A percentile compares a stretch with the other conserved stretches of the same genome.
Evolutionary conservation across 805 yeast genomes (phyloP).

Genomic region (Lachancea quebecensis): DNA sequence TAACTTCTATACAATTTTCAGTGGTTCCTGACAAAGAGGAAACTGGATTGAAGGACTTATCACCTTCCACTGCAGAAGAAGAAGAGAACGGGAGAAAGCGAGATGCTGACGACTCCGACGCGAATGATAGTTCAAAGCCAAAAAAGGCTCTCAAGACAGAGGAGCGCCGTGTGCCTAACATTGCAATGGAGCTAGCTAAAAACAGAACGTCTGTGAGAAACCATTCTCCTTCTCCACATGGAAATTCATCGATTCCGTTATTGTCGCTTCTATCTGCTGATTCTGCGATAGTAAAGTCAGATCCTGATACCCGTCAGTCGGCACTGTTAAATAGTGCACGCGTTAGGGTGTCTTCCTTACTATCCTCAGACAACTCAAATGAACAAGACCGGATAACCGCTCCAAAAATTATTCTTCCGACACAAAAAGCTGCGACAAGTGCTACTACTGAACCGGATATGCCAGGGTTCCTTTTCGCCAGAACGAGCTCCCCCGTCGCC

Average conservation of each 20-base stretch:
- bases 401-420: slow-evolving; percentile 21
- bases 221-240: slow-evolving; percentile 10
- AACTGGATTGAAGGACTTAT: neutral
- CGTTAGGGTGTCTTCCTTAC: slow-evolving; percentile 15
- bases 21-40: neutral
- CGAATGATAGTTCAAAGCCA: neutral
- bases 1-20: neutral
- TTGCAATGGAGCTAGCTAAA: slow-evolving; percentile 30
- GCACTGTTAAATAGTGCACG: slow-evolving; percentile 1
- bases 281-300: slow-evolving; percentile 1
- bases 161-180: slow-evolving; percentile 19
- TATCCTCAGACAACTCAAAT: slow-evolving; percentile 5
- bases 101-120: neutral
- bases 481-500: slow-evolving; percentile 20
- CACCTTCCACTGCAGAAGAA: neutral
- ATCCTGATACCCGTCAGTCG: neutral
- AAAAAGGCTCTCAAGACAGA: slow-evolving; percentile 5
- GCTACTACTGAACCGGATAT: slow-evolving; percentile 7
- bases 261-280: slow-evolving; percentile 8
- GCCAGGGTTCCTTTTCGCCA: slow-evolving; percentile 16
- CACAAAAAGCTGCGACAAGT: slow-evolving; percentile 13
- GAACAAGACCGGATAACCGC: slow-evolving; percentile 1
- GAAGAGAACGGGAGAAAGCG: neutral
- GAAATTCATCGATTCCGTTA: slow-evolving; percentile 11
- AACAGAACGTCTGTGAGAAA: slow-evolving; percentile 23